Evolutionary conservation across 148 eudicot species (phyloP).

Genomic region (Nepenthes gracilis): DNA sequence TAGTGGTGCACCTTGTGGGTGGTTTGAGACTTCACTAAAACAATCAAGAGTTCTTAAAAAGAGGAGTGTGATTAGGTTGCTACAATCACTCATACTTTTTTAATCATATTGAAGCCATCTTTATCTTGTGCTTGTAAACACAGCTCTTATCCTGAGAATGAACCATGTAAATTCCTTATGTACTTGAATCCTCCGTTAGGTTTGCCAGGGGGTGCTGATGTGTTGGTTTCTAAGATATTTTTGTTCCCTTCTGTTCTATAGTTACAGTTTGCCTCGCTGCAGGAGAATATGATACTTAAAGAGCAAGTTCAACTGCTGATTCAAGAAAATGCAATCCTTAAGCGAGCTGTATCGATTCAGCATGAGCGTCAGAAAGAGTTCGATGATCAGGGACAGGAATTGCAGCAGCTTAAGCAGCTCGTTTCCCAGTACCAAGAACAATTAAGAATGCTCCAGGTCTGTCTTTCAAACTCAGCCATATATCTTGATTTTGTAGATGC

Average conservation of each 20-base stretch:
- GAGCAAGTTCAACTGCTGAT: slow-evolving; percentile 50
- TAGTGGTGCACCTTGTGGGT: no score
- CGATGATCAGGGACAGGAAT: slow-evolving; percentile 51
- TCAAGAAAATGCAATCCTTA: slow-evolving; percentile 59
- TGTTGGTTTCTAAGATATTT: no score
- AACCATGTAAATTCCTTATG: no score
- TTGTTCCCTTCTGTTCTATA: neutral
- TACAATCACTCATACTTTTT: no score
- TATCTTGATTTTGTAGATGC: neutral
- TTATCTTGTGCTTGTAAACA: no score
- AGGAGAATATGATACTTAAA: slow-evolving; percentile 59
- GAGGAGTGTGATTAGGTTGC: no score
- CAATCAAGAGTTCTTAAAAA: no score
- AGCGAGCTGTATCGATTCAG: slow-evolving; percentile 75
- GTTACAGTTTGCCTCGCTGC: slow-evolving; percentile 7
- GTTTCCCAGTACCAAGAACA: slow-evolving; percentile 78
- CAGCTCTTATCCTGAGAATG: no score
- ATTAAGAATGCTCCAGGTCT: slow-evolving; percentile 68
- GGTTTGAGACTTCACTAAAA: no score
- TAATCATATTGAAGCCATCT: no score
- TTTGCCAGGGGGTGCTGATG: no score
- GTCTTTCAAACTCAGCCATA: neutral
- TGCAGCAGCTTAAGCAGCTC: slow-evolving; percentile 65
- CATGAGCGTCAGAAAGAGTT: slow-evolving; percentile 85
- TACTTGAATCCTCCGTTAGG: no score